Percentiles rank a stretch among this genome's conserved stretches.
Conservation (phyloP, 257 asterid species). For the Solanum gandarillasii region DNA sequence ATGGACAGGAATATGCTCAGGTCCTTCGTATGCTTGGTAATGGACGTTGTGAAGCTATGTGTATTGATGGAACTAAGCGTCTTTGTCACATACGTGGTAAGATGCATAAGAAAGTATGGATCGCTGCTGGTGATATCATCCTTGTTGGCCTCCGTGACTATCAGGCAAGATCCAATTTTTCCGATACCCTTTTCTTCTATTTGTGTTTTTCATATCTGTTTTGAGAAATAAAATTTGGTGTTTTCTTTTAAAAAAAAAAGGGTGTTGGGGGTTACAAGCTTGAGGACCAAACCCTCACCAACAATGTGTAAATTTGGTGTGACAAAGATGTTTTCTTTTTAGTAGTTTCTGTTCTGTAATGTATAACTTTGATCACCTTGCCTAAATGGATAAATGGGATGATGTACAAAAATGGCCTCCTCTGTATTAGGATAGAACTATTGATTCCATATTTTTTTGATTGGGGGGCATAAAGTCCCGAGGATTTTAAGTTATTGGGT, state of each 20-base stretch:
- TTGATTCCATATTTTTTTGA: neutral
- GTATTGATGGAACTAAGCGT: conserved; percentile 79
- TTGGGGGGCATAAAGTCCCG: neutral
- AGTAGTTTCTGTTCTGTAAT: neutral
- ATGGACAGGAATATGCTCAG: conserved; percentile 94
- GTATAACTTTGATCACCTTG: neutral
- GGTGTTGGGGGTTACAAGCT: neutral
- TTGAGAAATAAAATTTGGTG: neutral
- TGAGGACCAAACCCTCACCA: neutral
- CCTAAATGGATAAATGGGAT: neutral
- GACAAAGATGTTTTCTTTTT: neutral
- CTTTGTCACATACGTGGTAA: conserved; percentile 90
- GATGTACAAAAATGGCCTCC: neutral
- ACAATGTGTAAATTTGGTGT: neutral
- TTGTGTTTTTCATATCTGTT: neutral
- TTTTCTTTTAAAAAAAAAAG: no score
- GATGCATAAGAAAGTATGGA: conserved; percentile 98
- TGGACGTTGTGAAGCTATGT: conserved; percentile 85
- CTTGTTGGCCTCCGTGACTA: conserved; percentile 96
- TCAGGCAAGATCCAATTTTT: conserved; percentile 28
- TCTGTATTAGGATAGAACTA: neutral
- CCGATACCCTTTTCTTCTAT: neutral
- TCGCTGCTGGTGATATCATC: conserved; percentile 86
- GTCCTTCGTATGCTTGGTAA: conserved; percentile 86
- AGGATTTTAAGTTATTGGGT: neutral